Evolutionary conservation across 768 basidiomycete species (phyloP).

Genomic region (Calocybe cyanea): DNA sequence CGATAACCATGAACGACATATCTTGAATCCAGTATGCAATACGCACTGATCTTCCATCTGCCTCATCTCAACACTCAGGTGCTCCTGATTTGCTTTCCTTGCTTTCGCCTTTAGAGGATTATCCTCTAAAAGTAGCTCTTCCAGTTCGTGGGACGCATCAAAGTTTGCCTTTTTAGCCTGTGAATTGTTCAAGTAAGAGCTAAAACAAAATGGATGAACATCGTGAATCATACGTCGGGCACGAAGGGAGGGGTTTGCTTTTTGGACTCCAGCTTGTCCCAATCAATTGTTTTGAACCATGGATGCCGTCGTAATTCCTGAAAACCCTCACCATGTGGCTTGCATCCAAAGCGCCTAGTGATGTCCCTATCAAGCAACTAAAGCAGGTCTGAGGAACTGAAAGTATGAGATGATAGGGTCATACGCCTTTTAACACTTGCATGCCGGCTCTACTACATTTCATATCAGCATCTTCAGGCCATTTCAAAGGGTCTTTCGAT

Average conservation of each 20-base stretch:
- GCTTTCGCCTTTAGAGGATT: constrained; percentile 95
- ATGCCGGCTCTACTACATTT: constrained; percentile 77
- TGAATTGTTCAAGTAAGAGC: not conserved
- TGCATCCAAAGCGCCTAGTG: constrained; percentile 77
- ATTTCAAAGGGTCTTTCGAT: constrained; percentile 78
- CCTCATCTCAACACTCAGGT: constrained; percentile 86
- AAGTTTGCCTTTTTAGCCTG: constrained; percentile 99
- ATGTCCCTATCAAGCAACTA: constrained; percentile 89
- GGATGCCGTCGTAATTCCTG: constrained; percentile 75
- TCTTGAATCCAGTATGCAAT: constrained; percentile 8
- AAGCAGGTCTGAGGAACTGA: constrained; percentile 3
- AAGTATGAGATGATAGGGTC: constrained; percentile 20
- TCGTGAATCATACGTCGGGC: constrained; percentile 64
- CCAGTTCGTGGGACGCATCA: constrained; percentile 96
- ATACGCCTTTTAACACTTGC: constrained; percentile 75
- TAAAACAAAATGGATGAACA: constrained; percentile 1
- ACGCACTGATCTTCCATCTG: constrained; percentile 98
- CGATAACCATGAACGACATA: not conserved
- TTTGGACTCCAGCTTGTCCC: constrained; percentile 81
- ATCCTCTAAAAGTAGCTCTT: constrained; percentile 93
- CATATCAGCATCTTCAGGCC: constrained; percentile 86
- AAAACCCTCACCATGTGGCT: constrained; percentile 72
- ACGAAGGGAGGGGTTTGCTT: constrained; percentile 76
- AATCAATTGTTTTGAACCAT: constrained; percentile 90
- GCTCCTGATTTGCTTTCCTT: constrained; percentile 87